Percentiles rank a stretch among this genome's conserved stretches.
Evolutionary conservation across 345 rosid genomes (phyloP).

Genomic region (Nasturtium officinale): DNA sequence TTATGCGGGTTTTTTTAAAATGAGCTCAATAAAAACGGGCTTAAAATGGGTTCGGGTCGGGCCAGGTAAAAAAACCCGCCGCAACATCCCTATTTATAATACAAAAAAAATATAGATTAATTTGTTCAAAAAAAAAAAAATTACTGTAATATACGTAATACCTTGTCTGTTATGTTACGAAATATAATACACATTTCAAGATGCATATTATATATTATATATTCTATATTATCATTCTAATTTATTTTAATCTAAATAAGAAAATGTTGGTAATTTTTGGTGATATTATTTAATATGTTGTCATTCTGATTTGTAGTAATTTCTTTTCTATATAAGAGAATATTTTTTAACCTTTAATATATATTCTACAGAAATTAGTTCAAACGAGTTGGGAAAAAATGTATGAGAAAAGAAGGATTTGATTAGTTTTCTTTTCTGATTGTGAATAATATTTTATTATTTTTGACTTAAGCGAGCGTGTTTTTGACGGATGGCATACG

Average conservation of each 20-base stretch:
- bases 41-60: no score
- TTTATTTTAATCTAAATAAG: no score
- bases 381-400: not conserved
- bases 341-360: no score
- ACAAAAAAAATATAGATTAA: no score
- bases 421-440: not conserved
- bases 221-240: no score
- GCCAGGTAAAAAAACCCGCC: no score
- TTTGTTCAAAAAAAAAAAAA: not conserved
- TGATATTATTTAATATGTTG: not conserved
- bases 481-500: conserved; percentile 31
- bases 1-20: no score
- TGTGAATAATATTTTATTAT: not conserved
- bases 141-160: not conserved
- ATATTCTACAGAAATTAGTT: not conserved
- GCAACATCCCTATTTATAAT: no score
- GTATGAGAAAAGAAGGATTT: not conserved
- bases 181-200: not conserved
- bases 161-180: not conserved
- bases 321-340: no score
- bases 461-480: conserved; percentile 38
- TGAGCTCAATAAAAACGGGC: no score
- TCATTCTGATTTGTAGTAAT: not conserved
- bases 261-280: not conserved
- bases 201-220: no score